Evolutionary conservation across 2,329 filamentous ascomycete genomes (phyloP), one percentile per base, ranked within the genome.

Genomic region (Elsinoe perseae): DNA sequence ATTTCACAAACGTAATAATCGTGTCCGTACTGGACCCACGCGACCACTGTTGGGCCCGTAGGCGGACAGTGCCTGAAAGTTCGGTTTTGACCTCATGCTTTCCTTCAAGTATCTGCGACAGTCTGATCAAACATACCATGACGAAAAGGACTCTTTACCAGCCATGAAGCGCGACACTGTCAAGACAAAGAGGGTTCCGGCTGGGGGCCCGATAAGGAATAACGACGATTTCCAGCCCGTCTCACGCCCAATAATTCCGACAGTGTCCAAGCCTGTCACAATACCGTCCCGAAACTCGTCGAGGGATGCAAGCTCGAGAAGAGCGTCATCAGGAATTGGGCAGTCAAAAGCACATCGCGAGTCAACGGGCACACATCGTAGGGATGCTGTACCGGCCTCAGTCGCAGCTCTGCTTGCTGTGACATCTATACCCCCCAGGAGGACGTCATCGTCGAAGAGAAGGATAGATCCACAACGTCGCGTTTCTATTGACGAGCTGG

Each of bases 341-440:
- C 59, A 40, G 60, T 66, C 58, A 64, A 66, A 55, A 61, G 69
- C 58, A 61, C 59, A 69, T 61, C 59, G 58, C 25, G 56, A 57
- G 53, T 44, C 60, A 34, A 23, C 61, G 61, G 8, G 34, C 55
- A 44, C 21, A 32, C 73, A 76, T 65, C 69, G 69, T 61, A 69
- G 67, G 58, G 73, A 69, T 62, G 73, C 74, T 8, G 64, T 82
- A 4, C 77, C 78, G 14, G 73, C 76, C n/a, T 75, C 79, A 20
- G 75, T 83, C 52, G 79, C 79, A 23, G 79, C 79, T 8, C 69
- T 84, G 56, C 69, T 84, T 30, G 78, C 81, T 56, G 75, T 81
- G 44, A 84, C 81, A 1, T 70, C 78, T 2, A 84, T 84, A 50
- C 81, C 80, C 2, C 74, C 75, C 18, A 77, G 77, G 58, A 66